Percentiles rank a stretch among this genome's conserved stretches.
Conservation (phyloP, 2,329 filamentous ascomycete genomes). For the Trichoderma brevicompactum region DNA sequence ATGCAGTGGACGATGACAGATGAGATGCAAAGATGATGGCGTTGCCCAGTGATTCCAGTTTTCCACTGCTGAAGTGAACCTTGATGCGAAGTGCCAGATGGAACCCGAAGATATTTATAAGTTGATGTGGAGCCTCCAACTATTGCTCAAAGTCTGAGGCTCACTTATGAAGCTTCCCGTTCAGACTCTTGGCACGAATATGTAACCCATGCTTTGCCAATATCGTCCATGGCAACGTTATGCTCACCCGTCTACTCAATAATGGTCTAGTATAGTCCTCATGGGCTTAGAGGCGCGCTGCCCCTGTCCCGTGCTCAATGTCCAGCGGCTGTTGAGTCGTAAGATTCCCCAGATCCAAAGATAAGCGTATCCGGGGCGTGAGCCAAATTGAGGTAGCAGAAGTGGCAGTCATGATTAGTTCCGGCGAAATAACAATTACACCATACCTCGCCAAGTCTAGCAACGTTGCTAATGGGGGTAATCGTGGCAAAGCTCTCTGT, state of each 20-base stretch:
- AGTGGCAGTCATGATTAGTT: slow-evolving; percentile 5
- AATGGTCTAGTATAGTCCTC: not conserved
- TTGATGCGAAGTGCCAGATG: slow-evolving; percentile 1
- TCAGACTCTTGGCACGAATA: slow-evolving; percentile 3
- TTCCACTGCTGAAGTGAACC: not conserved
- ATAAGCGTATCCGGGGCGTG: slow-evolving; percentile 16
- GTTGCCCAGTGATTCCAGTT: not conserved
- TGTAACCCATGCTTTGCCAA: slow-evolving; percentile 18
- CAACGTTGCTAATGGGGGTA: slow-evolving; percentile 26
- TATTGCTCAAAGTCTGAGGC: not conserved
- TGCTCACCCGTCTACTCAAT: not conserved
- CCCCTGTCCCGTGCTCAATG: slow-evolving; percentile 9
- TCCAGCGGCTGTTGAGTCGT: not conserved
- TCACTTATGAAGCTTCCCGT: slow-evolving; percentile 11
- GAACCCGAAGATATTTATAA: slow-evolving; percentile 12
- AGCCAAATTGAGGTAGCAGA: not conserved
- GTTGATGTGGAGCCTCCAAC: slow-evolving; percentile 1
- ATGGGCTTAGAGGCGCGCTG: not conserved
- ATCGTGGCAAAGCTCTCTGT: slow-evolving; percentile 1
- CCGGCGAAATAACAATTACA: slow-evolving; percentile 10
- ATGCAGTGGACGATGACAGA: not conserved
- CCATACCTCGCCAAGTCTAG: slow-evolving; percentile 23
- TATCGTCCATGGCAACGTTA: slow-evolving; percentile 21
- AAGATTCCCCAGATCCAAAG: slow-evolving; percentile 1
- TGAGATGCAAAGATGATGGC: not conserved